Conservation (phyloP, 176 grass and related monocot species). For the Tillandsia leiboldiana region DNA sequence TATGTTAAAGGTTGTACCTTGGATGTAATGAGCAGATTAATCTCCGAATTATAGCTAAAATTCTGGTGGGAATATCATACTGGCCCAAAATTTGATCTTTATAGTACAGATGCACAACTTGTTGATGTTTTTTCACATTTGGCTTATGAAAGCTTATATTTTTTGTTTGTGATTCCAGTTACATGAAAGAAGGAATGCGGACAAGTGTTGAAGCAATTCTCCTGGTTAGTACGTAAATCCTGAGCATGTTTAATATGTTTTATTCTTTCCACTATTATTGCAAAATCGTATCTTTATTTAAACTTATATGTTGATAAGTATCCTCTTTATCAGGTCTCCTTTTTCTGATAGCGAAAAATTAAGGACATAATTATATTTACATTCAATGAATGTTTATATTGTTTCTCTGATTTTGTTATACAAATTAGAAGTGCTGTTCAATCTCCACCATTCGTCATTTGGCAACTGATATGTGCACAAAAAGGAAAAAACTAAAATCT, state of each 20-base stretch:
- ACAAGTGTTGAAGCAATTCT: constrained; percentile 97
- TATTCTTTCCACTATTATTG: not conserved
- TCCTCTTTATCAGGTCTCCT: not conserved
- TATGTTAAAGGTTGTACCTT: too few relatives aligned
- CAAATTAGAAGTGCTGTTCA: too few relatives aligned
- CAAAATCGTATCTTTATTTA: not conserved
- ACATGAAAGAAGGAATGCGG: constrained; percentile 98
- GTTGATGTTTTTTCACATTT: not conserved
- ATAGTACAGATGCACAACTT: not conserved
- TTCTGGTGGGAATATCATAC: too few relatives aligned
- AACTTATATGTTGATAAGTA: not conserved
- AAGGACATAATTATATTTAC: too few relatives aligned
- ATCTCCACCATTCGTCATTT: too few relatives aligned
- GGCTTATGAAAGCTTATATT: not conserved
- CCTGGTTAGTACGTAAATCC: constrained; percentile 37
- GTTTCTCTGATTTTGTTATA: too few relatives aligned
- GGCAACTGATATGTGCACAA: too few relatives aligned
- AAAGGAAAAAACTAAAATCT: too few relatives aligned
- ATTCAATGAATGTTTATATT: too few relatives aligned
- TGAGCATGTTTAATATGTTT: not conserved
- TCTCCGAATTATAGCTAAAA: too few relatives aligned
- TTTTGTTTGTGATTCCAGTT: constrained; percentile 40
- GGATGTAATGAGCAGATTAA: too few relatives aligned
- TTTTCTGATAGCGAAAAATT: not conserved
- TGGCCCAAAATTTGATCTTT: too few relatives aligned